A percentile compares a stretch with the other conserved stretches of the same genome.
Conservation (phyloP, 768 basidiomycete species). For the Serendipita vermifera region DNA sequence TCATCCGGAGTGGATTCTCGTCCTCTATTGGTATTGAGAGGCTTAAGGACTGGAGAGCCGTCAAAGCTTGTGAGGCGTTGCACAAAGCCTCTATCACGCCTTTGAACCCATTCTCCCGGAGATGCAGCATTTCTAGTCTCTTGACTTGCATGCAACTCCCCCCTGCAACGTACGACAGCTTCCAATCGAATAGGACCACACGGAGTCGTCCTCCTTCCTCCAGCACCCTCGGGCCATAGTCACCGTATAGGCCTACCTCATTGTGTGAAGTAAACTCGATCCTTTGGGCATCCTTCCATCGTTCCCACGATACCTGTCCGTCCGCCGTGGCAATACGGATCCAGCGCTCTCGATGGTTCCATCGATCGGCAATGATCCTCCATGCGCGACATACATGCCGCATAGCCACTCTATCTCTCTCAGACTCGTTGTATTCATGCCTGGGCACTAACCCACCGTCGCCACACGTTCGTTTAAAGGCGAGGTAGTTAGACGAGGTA, state of each 20-base stretch:
- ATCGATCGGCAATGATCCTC: background rate
- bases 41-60: background rate
- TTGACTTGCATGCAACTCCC: background rate
- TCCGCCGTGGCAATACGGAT: background rate
- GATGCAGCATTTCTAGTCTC: background rate
- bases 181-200: background rate
- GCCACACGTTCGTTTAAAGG: background rate
- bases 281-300: background rate
- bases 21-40: background rate
- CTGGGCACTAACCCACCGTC: background rate
- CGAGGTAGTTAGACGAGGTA: background rate
- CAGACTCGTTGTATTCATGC: background rate
- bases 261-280: no score
- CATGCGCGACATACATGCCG: background rate
- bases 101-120: background rate
- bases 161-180: background rate
- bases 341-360: background rate
- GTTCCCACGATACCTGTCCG: background rate
- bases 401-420: background rate
- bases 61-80: background rate
- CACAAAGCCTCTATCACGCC: background rate
- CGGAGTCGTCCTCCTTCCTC: background rate
- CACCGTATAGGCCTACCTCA: no score
- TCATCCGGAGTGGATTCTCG: background rate
- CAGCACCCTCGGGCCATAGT: background rate